Evolutionary conservation across 768 basidiomycete genomes (phyloP).

Genomic region (Leccinellum albellum): DNA sequence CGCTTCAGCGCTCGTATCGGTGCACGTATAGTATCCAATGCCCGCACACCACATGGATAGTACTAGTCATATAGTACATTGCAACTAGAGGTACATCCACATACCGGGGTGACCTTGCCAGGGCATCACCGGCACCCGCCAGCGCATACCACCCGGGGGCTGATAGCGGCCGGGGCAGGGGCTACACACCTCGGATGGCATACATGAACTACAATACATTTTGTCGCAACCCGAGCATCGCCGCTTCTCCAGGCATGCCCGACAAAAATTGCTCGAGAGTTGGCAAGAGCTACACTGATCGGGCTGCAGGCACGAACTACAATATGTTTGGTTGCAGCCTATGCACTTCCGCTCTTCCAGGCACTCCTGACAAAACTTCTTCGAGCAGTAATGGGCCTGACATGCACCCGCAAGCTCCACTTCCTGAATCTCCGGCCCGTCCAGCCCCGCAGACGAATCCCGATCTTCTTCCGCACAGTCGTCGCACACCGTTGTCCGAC

Average conservation of each 20-base stretch:
- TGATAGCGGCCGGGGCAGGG: too few relatives aligned
- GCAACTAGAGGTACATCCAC: too few relatives aligned
- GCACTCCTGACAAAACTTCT: neutral
- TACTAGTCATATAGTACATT: too few relatives aligned
- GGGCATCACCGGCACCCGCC: too few relatives aligned
- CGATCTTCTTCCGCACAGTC: conserved; percentile 25
- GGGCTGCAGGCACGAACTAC: too few relatives aligned
- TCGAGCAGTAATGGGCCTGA: neutral
- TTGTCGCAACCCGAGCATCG: conserved; percentile 15
- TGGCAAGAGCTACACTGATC: neutral
- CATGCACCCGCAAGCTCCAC: conserved; percentile 1
- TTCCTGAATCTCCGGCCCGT: too few relatives aligned
- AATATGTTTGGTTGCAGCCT: neutral
- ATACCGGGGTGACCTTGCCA: too few relatives aligned
- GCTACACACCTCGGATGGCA: too few relatives aligned
- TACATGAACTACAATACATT: too few relatives aligned
- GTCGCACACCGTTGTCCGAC: conserved; percentile 16
- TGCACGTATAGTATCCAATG: too few relatives aligned
- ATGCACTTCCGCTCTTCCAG: neutral
- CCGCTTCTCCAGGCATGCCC: conserved; percentile 3
- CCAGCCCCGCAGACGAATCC: conserved; percentile 4
- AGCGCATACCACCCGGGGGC: neutral
- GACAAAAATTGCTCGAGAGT: neutral
- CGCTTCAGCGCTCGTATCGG: too few relatives aligned
- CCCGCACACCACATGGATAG: too few relatives aligned